These are phyloP conservation scores for Colletotrichum incanum DNA, from an alignment of 2,329 filamentous ascomycete genomes.

Conservation along the genomic window DNA sequence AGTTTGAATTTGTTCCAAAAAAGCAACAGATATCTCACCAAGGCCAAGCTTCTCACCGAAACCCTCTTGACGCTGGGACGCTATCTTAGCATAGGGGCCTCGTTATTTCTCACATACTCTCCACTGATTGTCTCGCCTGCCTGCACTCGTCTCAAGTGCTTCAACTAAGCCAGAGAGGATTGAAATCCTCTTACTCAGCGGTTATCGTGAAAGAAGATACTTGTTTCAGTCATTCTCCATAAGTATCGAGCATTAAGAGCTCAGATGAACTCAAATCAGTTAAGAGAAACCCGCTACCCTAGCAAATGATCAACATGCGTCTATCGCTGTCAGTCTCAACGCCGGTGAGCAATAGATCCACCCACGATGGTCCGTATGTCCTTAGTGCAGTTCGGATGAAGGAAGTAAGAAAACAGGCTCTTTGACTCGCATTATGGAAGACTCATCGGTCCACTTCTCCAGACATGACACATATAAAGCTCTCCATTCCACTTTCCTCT, in stretches of 20 bases:
- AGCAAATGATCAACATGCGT: constrained; percentile 15
- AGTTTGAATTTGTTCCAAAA: no score
- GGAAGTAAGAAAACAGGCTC: background rate
- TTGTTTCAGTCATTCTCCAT: background rate
- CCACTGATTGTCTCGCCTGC: background rate
- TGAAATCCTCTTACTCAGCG: background rate
- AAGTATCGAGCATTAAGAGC: background rate
- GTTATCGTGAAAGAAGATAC: background rate
- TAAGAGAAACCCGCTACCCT: background rate
- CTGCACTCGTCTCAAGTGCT: background rate
- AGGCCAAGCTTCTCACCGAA: background rate
- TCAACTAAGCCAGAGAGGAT: background rate
- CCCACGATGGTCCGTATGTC: background rate
- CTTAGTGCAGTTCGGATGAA: background rate
- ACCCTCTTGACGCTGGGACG: background rate
- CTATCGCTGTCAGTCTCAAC: constrained; percentile 21
- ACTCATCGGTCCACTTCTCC: background rate
- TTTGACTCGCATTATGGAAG: constrained; percentile 3
- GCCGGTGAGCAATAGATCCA: constrained; percentile 6
- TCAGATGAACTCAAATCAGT: background rate
- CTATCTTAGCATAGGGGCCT: no score
- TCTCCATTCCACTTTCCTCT: constrained; percentile 1
- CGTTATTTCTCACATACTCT: no score
- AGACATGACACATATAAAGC: constrained; percentile 5
- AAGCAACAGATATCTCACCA: background rate